Conservation (phyloP, 768 basidiomycete species). For the Glaciozyma martinii region DNA sequence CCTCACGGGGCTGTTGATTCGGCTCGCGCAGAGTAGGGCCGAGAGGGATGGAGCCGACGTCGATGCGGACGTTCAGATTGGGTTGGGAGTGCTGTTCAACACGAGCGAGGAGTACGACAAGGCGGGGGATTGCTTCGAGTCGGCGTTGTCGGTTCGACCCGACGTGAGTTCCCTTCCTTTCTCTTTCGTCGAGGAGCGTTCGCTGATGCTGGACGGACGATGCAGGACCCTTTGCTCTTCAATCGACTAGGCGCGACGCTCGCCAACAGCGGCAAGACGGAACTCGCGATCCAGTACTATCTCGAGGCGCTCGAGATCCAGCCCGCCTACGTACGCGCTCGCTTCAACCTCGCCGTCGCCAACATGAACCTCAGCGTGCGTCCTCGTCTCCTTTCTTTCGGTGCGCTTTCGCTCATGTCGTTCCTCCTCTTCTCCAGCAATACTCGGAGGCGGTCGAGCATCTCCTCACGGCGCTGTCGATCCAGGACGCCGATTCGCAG, state of each 20-base stretch:
- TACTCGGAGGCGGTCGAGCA: conserved; percentile 57
- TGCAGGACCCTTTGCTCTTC: conserved; percentile 80
- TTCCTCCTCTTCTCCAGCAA: conserved; percentile 45
- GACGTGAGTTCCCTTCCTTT: conserved; percentile 49
- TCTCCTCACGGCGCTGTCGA: conserved; percentile 70
- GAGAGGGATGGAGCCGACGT: conserved; percentile 45
- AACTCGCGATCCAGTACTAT: conserved; percentile 79
- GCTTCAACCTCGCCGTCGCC: conserved; percentile 34
- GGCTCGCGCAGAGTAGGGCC: conserved; percentile 55
- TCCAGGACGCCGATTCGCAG: conserved; percentile 73
- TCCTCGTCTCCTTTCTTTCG: not conserved
- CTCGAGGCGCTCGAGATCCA: conserved; percentile 74
- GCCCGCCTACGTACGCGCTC: conserved; percentile 77
- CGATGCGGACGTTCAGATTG: conserved; percentile 92
- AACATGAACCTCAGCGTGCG: conserved; percentile 24
- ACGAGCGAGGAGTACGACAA: conserved; percentile 85
- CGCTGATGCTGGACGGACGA: not conserved
- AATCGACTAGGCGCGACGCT: conserved; percentile 91
- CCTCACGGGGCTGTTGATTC: conserved; percentile 69
- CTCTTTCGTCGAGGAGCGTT: conserved; percentile 19
- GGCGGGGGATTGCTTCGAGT: conserved; percentile 85
- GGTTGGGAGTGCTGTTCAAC: conserved; percentile 84
- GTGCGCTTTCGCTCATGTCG: not conserved
- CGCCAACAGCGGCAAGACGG: conserved; percentile 67
- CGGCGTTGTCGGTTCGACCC: conserved; percentile 77